Evolutionary conservation across 2,329 filamentous ascomycete genomes (phyloP), one percentile per base, ranked within the genome.

Genomic region (Cercospora sp.): DNA sequence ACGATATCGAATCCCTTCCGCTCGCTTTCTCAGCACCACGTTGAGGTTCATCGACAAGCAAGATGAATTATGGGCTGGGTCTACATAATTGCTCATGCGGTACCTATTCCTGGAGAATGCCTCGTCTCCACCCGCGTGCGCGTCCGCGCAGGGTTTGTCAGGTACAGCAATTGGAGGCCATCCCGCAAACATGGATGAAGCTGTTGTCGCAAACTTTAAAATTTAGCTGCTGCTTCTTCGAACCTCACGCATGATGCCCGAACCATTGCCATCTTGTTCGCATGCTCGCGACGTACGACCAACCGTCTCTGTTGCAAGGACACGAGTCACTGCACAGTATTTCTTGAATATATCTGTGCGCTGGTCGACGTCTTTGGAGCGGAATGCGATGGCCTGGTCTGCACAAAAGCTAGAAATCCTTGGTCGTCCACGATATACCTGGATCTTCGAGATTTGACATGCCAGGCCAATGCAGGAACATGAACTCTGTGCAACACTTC

Each of bases 401-500:
- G 13, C 30, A 30, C 34, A 26, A 49, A 65, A 58, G 53, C 30
- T 59, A 26, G 49, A 58, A 45, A 30, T 34, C 62, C 24, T 66
- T 61, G 61, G 10, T 43, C 1, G 18, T 32, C 61, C 51, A 51
- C 53, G 67, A 66, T 66, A 13, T 28, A n/a, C 53, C 65, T 62
- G 64, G 45, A 18, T 8, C 16, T 10, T 57, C 32, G 55, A 69
- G 24, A 61, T 69, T 69, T 64, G 67, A 65, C 62, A 65, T 61
- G 61, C 66, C 37, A 61, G 66, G 62, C 21, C 61, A 37, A 51
- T 26, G 45, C 32, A 58, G 32, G 51, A 58, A 65, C 51, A 65
- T 30, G 28, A 65, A 68, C 53, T 58, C n/a, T 57, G 32, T 24
- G 32, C 9, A 59, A 18, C 3, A 9, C 9, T 28, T 16, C 51